Conservation (phyloP, 495 filamentous ascomycete species). For the Rhypophila decipiens region DNA sequence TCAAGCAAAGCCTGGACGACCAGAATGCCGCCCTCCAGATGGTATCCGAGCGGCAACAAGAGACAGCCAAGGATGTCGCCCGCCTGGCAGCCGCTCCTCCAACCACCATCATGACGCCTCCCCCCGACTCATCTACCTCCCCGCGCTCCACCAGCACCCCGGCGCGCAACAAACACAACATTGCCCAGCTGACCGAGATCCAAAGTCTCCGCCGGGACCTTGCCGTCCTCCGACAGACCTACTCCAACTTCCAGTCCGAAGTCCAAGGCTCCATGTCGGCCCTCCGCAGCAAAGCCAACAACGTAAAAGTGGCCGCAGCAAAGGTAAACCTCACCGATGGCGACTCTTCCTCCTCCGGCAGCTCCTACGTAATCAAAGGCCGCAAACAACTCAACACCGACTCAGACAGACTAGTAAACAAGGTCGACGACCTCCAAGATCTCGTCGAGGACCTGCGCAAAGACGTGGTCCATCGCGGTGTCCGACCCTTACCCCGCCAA, state of each 20-base stretch:
- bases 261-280: conserved; percentile 79
- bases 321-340: conserved; percentile 58
- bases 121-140: conserved; percentile 28
- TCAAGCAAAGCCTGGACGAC: conserved; percentile 70
- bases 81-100: conserved; percentile 66
- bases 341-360: conserved; percentile 66
- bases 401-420: conserved; percentile 78
- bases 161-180: conserved; percentile 29
- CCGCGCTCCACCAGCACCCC: conserved; percentile 5
- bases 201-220: conserved; percentile 83
- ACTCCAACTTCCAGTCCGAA: conserved; percentile 81
- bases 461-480: conserved; percentile 89
- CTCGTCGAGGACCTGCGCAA: conserved; percentile 94
- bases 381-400: conserved; percentile 79
- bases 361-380: conserved; percentile 74
- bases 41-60: conserved; percentile 88
- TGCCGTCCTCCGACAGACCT: conserved; percentile 88
- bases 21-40: conserved; percentile 73
- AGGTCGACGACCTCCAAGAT: conserved; percentile 94
- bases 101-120: conserved; percentile 27
- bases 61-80: conserved; percentile 85
- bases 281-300: conserved; percentile 70
- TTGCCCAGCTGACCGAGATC: conserved; percentile 62
- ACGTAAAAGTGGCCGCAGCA: conserved; percentile 69
- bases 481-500: conserved; percentile 85